These are phyloP conservation scores for Lactuca sativa DNA, from an alignment of 129 eudicot species.

Conservation along the genomic window DNA sequence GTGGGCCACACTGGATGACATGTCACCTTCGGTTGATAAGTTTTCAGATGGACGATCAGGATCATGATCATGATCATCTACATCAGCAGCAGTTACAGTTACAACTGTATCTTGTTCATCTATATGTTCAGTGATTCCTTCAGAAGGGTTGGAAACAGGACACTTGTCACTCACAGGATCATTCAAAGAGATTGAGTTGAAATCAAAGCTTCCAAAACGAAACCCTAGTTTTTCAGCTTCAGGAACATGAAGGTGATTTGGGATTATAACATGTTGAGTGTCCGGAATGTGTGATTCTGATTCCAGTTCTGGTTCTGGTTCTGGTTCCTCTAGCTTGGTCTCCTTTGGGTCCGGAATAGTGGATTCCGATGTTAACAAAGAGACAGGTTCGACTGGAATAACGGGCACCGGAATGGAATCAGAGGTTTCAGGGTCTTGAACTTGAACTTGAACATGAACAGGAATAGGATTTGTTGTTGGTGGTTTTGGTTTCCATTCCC, in stretches of 20 bases:
- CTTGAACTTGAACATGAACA: background rate
- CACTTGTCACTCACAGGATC: constrained; percentile 39
- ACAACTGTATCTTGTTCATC: constrained; percentile 32
- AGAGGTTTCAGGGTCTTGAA: constrained; percentile 39
- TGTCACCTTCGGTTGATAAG: constrained; percentile 46
- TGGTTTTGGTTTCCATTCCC: constrained; percentile 89
- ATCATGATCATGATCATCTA: constrained; percentile 33
- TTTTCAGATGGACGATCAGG: constrained; percentile 31
- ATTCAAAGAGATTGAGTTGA: constrained; percentile 32
- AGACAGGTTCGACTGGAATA: constrained; percentile 29
- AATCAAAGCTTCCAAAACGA: constrained; percentile 89
- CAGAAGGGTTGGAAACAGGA: constrained; percentile 54
- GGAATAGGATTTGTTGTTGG: constrained; percentile 38
- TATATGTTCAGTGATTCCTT: constrained; percentile 40
- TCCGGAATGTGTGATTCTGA: constrained; percentile 48
- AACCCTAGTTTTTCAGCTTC: constrained; percentile 76
- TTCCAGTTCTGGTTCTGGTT: constrained; percentile 11
- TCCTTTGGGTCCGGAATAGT: constrained; percentile 39
- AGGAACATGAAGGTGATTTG: constrained; percentile 86
- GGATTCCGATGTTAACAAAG: constrained; percentile 33
- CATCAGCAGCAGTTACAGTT: constrained; percentile 39
- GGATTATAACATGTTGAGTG: constrained; percentile 73
- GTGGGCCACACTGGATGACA: constrained; percentile 42
- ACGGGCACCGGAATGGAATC: constrained; percentile 38
- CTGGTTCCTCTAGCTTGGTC: constrained; percentile 24